Percentiles rank a stretch among this genome's conserved stretches.
phyloP scores from a whole-genome alignment of 192 early-diverging fungal species.

The Entophlyctis helioformis region DNA sequence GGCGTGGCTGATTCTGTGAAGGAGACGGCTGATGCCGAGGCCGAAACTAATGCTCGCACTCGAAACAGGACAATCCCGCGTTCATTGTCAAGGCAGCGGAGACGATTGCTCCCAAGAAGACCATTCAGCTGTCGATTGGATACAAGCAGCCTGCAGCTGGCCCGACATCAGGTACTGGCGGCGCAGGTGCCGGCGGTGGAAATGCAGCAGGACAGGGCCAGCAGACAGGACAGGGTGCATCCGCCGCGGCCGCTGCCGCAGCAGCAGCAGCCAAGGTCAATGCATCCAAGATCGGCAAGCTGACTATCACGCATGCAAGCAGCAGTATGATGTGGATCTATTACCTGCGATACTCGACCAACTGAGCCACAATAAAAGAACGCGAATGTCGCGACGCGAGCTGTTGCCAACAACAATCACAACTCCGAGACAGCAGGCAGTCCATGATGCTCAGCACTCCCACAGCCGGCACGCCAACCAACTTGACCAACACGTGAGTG shows the following conservation, averaged over 20 bases:
- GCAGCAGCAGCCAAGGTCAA: background rate
- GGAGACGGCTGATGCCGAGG: too few relatives aligned
- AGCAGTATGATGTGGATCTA: conserved; percentile 34
- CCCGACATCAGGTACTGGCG: too few relatives aligned
- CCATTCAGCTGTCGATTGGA: conserved; percentile 27
- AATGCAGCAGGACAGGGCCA: too few relatives aligned
- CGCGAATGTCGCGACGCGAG: too few relatives aligned
- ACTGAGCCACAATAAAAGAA: too few relatives aligned
- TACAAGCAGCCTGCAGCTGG: conserved; percentile 20
- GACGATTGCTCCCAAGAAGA: conserved; percentile 39
- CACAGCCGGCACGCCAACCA: too few relatives aligned
- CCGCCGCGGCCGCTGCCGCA: background rate
- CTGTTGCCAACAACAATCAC: too few relatives aligned
- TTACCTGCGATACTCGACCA: conserved; percentile 19
- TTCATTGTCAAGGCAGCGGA: conserved; percentile 42
- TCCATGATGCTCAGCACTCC: too few relatives aligned
- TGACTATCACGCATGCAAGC: conserved; percentile 26
- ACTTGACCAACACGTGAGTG: too few relatives aligned
- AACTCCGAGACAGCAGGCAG: too few relatives aligned
- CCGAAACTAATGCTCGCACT: background rate
- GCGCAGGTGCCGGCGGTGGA: too few relatives aligned
- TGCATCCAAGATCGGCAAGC: conserved; percentile 27
- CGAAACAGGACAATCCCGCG: conserved; percentile 38
- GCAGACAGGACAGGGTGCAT: background rate
- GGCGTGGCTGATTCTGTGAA: background rate